Evolutionary conservation across 1,284 basidiomycete genomes (phyloP).

Genomic region (Amylostereum areolatum): DNA sequence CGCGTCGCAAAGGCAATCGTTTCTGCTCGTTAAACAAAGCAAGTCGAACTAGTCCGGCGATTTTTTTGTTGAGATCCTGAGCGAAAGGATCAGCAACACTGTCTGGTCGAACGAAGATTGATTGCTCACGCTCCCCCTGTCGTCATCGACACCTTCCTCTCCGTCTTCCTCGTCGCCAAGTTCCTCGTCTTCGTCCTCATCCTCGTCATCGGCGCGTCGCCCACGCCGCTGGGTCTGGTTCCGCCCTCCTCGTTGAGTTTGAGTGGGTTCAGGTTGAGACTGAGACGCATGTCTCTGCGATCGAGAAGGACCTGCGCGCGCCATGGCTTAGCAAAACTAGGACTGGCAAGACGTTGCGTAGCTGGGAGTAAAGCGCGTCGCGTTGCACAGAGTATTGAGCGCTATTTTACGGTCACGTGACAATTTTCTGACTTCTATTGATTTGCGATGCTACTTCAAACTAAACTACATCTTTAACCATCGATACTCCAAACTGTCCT

Average conservation of each 20-base stretch:
- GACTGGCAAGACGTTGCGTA: too few species aligned
- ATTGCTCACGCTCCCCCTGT: conserved; percentile 26
- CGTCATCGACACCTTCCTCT: conserved; percentile 15
- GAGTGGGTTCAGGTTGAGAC: conserved; percentile 17
- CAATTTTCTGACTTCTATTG: too few species aligned
- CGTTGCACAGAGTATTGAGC: too few species aligned
- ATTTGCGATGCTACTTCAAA: too few species aligned
- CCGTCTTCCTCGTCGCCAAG: conserved; percentile 6
- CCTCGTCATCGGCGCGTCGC: conserved; percentile 12
- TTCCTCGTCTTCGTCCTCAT: conserved; percentile 17
- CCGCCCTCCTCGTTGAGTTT: conserved; percentile 12
- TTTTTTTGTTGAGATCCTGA: conserved; percentile 54
- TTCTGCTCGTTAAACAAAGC: conserved; percentile 69
- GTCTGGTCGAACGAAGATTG: conserved; percentile 4
- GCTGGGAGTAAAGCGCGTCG: too few species aligned
- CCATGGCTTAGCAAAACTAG: conserved; percentile 4
- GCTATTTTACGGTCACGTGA: too few species aligned
- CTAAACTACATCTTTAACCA: too few species aligned
- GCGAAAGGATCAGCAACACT: not conserved
- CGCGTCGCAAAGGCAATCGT: conserved; percentile 53
- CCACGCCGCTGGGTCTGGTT: conserved; percentile 4
- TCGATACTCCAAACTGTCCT: too few species aligned
- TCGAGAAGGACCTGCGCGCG: conserved; percentile 15
- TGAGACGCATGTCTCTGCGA: conserved; percentile 31
- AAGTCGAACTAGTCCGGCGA: conserved; percentile 61